Evolutionary conservation across 2,329 filamentous ascomycete species (phyloP).

Genomic region (Microthyrium microscopicum): DNA sequence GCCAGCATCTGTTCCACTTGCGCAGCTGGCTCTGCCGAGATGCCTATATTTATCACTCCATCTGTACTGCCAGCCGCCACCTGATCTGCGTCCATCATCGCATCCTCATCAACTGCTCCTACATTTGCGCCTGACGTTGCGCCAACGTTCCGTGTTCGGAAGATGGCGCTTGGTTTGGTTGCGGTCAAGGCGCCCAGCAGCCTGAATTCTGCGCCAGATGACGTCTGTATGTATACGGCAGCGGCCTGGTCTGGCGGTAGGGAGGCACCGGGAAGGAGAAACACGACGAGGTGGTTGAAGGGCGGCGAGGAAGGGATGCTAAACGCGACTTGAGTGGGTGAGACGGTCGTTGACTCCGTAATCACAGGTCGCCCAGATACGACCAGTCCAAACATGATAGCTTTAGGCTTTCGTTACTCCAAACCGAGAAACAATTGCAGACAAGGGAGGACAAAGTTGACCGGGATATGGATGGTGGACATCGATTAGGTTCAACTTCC

Average conservation of each 20-base stretch:
- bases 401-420: too few relatives aligned
- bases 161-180: constrained; percentile 83
- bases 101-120: constrained; percentile 23
- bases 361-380: constrained; percentile 44
- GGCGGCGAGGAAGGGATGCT: constrained; percentile 44
- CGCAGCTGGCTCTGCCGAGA: constrained; percentile 61
- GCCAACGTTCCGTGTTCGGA: constrained; percentile 46
- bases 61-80: constrained; percentile 9
- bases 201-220: constrained; percentile 45
- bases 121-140: constrained; percentile 16
- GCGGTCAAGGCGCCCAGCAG: constrained; percentile 81
- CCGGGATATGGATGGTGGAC: too few relatives aligned
- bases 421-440: too few relatives aligned
- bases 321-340: constrained; percentile 47
- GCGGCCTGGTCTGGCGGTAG: constrained; percentile 66
- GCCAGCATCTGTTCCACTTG: constrained; percentile 52
- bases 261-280: constrained; percentile 62
- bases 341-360: constrained; percentile 37
- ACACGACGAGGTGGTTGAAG: constrained; percentile 67
- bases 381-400: constrained; percentile 42
- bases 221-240: constrained; percentile 75
- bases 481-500: too few relatives aligned
- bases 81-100: constrained; percentile 26
- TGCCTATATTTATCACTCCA: constrained; percentile 49
- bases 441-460: too few relatives aligned